phyloP scores from a whole-genome alignment of 1,284 basidiomycete species.

The Fistulina hepatica region DNA sequence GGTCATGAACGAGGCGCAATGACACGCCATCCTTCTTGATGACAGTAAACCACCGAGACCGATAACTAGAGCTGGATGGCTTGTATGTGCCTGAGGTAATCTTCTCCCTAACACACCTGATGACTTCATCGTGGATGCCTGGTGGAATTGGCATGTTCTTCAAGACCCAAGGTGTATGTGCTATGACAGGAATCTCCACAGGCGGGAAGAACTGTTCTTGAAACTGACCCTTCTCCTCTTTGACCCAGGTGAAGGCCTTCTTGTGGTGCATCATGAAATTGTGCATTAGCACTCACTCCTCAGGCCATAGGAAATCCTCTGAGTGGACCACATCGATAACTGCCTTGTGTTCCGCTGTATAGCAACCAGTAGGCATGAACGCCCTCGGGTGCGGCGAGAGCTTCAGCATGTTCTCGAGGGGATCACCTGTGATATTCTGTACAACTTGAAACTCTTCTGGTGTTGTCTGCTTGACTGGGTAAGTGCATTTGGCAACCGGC shows the following conservation, averaged over 20 bases:
- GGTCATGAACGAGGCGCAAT: conserved; percentile 22
- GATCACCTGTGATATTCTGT: conserved; percentile 12
- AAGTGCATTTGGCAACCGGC: no score
- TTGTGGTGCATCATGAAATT: conserved; percentile 16
- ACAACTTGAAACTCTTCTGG: not conserved
- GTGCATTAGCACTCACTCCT: conserved; percentile 17
- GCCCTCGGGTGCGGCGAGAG: not conserved
- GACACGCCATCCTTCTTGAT: conserved; percentile 28
- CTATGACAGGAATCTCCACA: conserved; percentile 23
- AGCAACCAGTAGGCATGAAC: conserved; percentile 8
- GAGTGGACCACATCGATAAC: conserved; percentile 5
- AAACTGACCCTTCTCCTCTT: conserved; percentile 25
- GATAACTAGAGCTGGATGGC: conserved; percentile 27
- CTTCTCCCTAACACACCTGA: conserved; percentile 22
- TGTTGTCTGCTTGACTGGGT: no score
- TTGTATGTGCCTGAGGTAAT: conserved; percentile 27
- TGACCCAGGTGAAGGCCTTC: conserved; percentile 23
- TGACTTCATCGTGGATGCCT: conserved; percentile 25
- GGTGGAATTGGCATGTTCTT: conserved; percentile 31
- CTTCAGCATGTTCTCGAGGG: conserved; percentile 15
- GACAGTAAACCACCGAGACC: conserved; percentile 29
- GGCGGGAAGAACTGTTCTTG: conserved; percentile 25
- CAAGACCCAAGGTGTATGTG: conserved; percentile 26
- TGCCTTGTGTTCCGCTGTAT: conserved; percentile 4
- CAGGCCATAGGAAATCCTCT: conserved; percentile 12